Percentiles rank a stretch among this genome's conserved stretches.
Conservation (phyloP, 2,329 filamentous ascomycete species). For the Monosporascus sp. region DNA sequence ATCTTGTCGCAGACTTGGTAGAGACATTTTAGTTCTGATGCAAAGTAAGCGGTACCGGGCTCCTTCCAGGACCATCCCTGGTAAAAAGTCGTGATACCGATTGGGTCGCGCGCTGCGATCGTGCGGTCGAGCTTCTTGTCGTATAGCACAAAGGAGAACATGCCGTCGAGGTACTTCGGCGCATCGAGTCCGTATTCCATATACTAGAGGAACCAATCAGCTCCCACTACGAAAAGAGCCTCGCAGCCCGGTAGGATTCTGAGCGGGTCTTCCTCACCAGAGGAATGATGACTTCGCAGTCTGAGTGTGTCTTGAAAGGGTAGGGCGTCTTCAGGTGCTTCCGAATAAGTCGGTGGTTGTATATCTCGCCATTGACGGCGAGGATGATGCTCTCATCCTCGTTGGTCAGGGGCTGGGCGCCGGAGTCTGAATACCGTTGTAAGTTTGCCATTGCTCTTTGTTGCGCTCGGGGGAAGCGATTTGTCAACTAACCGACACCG, state of each 20-base stretch:
- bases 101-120: slow-evolving; percentile 90
- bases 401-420: slow-evolving; percentile 92
- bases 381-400: slow-evolving; percentile 82
- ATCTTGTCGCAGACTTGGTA: slow-evolving; percentile 94
- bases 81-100: slow-evolving; percentile 96
- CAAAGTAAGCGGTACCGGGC: slow-evolving; percentile 86
- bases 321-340: slow-evolving; percentile 80
- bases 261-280: slow-evolving; percentile 58
- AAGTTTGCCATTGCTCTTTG: slow-evolving; percentile 7
- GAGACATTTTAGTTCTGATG: slow-evolving; percentile 92
- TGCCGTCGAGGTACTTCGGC: slow-evolving; percentile 91
- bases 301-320: slow-evolving; percentile 97
- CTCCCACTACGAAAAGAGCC: slow-evolving; percentile 1
- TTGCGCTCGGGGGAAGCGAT: slow-evolving; percentile 5
- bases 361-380: slow-evolving; percentile 98
- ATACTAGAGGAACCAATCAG: slow-evolving; percentile 54
- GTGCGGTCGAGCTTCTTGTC: slow-evolving; percentile 92
- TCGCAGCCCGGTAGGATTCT: not conserved
- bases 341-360: slow-evolving; percentile 95
- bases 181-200: slow-evolving; percentile 87
- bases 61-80: slow-evolving; percentile 84
- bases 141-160: slow-evolving; percentile 99
- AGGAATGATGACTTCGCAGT: slow-evolving; percentile 98
- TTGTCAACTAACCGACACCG: slow-evolving; percentile 69
- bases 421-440: slow-evolving; percentile 61